phyloP scores from a whole-genome alignment of 2,329 filamentous ascomycete genomes.

The Fusarium verrucosum region DNA sequence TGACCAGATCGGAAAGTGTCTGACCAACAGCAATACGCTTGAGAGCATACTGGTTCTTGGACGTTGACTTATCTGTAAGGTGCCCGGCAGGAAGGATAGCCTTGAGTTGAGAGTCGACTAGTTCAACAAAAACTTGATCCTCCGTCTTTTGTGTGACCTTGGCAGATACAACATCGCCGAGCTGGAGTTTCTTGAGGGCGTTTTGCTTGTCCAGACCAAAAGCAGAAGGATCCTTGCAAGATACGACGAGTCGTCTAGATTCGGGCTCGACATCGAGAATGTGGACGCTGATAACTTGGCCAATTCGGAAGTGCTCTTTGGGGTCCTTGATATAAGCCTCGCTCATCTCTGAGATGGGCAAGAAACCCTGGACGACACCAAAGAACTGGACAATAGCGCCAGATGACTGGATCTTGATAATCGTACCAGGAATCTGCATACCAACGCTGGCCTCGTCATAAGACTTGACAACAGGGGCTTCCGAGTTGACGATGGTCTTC shows the following conservation, averaged over 20 bases:
- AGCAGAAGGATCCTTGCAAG: constrained; percentile 87
- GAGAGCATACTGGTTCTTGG: constrained; percentile 79
- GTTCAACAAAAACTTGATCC: constrained; percentile 79
- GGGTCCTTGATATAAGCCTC: constrained; percentile 94
- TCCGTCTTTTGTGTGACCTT: constrained; percentile 84
- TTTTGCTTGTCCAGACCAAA: constrained; percentile 80
- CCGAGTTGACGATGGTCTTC: constrained; percentile 92
- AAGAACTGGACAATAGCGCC: constrained; percentile 96
- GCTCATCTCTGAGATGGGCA: constrained; percentile 97
- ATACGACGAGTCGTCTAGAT: constrained; percentile 79
- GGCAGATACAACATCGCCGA: constrained; percentile 79
- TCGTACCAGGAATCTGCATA: constrained; percentile 83
- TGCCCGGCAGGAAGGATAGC: constrained; percentile 81
- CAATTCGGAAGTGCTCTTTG: constrained; percentile 84
- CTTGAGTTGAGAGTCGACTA: constrained; percentile 77
- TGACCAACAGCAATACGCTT: constrained; percentile 88
- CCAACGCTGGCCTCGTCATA: constrained; percentile 79
- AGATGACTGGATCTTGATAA: constrained; percentile 79
- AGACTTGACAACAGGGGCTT: constrained; percentile 78
- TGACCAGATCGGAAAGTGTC: constrained; percentile 80
- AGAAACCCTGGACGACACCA: constrained; percentile 81
- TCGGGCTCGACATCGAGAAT: constrained; percentile 82
- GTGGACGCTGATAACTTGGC: constrained; percentile 91
- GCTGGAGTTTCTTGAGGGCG: constrained; percentile 76
- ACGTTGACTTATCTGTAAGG: constrained; percentile 82